A percentile compares a stretch with the other conserved stretches of the same genome.
Evolutionary conservation across 2,329 filamentous ascomycete species (phyloP).

Genomic region (Colletotrichum tanaceti): DNA sequence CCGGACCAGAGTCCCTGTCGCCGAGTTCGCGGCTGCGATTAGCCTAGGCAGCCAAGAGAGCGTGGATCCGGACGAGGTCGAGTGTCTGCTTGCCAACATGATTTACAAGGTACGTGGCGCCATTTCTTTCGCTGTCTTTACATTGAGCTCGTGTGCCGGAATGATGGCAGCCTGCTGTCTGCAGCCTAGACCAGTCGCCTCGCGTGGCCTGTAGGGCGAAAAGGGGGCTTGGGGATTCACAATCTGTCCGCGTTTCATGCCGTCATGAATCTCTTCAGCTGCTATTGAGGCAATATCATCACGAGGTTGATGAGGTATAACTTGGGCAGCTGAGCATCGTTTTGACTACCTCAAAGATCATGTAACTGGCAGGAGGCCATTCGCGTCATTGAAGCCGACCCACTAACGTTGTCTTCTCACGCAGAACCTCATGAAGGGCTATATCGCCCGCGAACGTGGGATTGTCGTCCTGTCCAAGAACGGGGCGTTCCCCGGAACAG

Average conservation of each 20-base stretch:
- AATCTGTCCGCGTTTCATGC: not conserved
- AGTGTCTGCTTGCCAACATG: conserved; percentile 94
- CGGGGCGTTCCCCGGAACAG: conserved; percentile 93
- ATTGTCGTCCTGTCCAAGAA: conserved; percentile 94
- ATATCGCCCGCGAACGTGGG: conserved; percentile 90
- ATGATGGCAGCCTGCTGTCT: conserved; percentile 8
- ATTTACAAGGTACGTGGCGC: conserved; percentile 86
- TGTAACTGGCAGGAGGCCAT: not conserved
- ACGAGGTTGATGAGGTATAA: conserved; percentile 1
- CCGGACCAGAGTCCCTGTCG: conserved; percentile 82
- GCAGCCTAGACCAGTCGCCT: conserved; percentile 4
- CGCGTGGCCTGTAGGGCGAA: not conserved
- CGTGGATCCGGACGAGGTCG: conserved; percentile 91
- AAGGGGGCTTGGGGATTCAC: not conserved
- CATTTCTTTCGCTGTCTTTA: conserved; percentile 23
- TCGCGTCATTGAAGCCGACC: conserved; percentile 44
- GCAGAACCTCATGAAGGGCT: conserved; percentile 95
- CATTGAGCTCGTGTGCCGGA: not conserved
- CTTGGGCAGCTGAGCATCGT: conserved; percentile 8
- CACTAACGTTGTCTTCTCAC: conserved; percentile 46
- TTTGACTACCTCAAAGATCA: not conserved
- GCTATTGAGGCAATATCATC: conserved; percentile 24
- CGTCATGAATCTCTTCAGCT: conserved; percentile 13
- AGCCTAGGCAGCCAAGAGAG: conserved; percentile 75
- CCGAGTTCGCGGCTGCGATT: conserved; percentile 87